Base-by-base conservation (phyloP, 2,329 filamentous ascomycete genomes). In the Colletotrichum lindemuthianum region DNA sequence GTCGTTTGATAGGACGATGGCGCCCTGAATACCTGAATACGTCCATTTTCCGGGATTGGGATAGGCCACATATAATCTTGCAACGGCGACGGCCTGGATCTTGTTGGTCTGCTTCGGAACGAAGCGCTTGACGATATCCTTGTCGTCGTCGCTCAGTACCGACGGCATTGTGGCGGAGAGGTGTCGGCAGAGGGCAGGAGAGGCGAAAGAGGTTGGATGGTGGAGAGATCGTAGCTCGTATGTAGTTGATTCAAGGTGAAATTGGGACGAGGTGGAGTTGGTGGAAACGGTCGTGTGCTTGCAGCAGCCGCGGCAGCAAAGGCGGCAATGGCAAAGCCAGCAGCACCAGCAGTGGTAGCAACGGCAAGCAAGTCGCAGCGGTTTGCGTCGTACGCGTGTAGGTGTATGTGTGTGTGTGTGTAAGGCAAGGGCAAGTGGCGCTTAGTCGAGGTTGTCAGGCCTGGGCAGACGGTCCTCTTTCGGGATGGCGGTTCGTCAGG, bases 51-150 rank as follows among this genome's bases (percentile, higher is more conserved):
- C 86, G 68, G 86, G 86, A 80, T 96, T 88, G 11, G 96, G 96
- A 74, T 97, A 92, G 72, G 95, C 94, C 74, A 98, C 88, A 79
- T 97, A 98, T 71, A 99, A 89, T 75, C 91, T 90, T 67, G 93
- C 95, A 70, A 98, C 94, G 65, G 92, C 96, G 69, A 97, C 95
- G 67, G 94, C 93, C 70, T 96, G 92, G 78, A 99, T 98, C 84
- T 98, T 98, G 88, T 98, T 99, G 73, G 90, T 89, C 68, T 93
- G 88, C 78, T 97, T 97, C 67, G 96, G 95, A 59, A 99, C 92
- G 71, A 90, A 91, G 76, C 96, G 90, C 83, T 96, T 97, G 79
- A 99, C 94, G 66, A 90, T 97, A 81, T 96, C 92, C 85, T 97
- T 97, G 82, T 99, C 96, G 73, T 94, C 91, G 74, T 97, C 95